Base-by-base conservation (phyloP, 2,329 filamentous ascomycete species). In the Fusarium praegraminearum region DNA sequence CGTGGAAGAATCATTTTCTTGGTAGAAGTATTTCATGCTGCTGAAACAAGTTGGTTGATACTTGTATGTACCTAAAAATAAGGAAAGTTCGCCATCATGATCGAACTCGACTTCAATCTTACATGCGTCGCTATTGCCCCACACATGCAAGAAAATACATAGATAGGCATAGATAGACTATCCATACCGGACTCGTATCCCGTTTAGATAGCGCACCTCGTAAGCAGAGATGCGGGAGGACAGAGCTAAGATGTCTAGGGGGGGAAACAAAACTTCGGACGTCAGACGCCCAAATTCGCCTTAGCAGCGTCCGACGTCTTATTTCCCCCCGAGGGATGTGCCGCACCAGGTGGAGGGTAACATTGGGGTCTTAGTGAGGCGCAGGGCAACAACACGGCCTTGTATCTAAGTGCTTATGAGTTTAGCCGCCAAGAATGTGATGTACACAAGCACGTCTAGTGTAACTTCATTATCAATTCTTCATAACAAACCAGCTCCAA, bases 1-100 rank as follows among this genome's bases (percentile, higher is more conserved):
- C 36, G 59, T 77, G 10, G 75, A 76, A 38, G 75, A 76, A 40
- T 65, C 67, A 0, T 65, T 59, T 30, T 59, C 64, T 12, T 71
- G 69, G 69, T 62, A 71, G 47, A 59, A n/a, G 28, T 12, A 8
- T 18, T 4, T n/a, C 10, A 35, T 5, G 9, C 12, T 13, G n/a
- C 12, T 20, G n/a, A 20, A 38, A 38, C 5, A n/a, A 6, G 12
- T 38, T 12, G 36, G n/a, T 20, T 38, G n/a, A 38, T 38, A 20
- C 11, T 20, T 18, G 5, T 36, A 18, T 5, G 18, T 18, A 18
- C 36, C 28, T 30, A 12, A 8, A 7, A 40, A 20, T 16, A 13
- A n/a, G 5, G n/a, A 15, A 20, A 20, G 3, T 2, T 20, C n/a
- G 18, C 20, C 20, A 15, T 22, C 38, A 41, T 16, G 4, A 41